A percentile compares a stretch with the other conserved stretches of the same genome.
Evolutionary conservation across 2,329 filamentous ascomycete species (phyloP).

Genomic region (Macrophomina phaseolina): DNA sequence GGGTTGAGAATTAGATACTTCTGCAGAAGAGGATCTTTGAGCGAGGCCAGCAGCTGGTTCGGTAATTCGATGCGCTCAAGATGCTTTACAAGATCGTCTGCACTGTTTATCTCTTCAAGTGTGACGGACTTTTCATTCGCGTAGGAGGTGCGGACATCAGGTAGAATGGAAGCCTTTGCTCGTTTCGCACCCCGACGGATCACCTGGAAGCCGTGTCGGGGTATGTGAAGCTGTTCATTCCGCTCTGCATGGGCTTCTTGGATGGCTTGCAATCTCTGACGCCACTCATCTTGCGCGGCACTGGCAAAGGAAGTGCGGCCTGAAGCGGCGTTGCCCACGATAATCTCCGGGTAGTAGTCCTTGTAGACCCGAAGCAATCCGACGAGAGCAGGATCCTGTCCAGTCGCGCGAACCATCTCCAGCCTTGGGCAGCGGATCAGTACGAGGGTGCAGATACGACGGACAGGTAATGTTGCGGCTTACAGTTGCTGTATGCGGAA

Average conservation of each 20-base stretch:
- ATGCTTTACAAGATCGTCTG: constrained; percentile 70
- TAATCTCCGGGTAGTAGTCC: constrained; percentile 89
- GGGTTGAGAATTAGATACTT: constrained; percentile 69
- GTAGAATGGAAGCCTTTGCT: constrained; percentile 59
- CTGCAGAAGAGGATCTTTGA: constrained; percentile 78
- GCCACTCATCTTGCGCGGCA: constrained; percentile 78
- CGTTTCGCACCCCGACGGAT: constrained; percentile 58
- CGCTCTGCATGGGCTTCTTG: constrained; percentile 61
- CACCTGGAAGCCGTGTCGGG: constrained; percentile 67
- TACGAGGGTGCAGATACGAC: background rate
- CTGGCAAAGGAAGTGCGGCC: constrained; percentile 46
- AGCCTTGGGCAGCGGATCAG: constrained; percentile 41
- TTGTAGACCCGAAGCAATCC: constrained; percentile 83
- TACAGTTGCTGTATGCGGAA: constrained; percentile 78
- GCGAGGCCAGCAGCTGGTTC: constrained; percentile 78
- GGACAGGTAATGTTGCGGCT: constrained; percentile 20
- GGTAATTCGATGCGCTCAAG: constrained; percentile 81
- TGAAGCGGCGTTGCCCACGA: constrained; percentile 70
- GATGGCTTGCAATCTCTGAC: constrained; percentile 68
- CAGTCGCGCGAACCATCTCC: constrained; percentile 54
- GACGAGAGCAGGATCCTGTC: constrained; percentile 74
- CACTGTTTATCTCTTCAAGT: constrained; percentile 78
- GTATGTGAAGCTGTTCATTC: constrained; percentile 44
- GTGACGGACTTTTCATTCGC: constrained; percentile 56
- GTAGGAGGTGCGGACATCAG: constrained; percentile 74